Conservation (phyloP, 371 early-diverging fungal genomes). For the Apophysomyces sp. region DNA sequence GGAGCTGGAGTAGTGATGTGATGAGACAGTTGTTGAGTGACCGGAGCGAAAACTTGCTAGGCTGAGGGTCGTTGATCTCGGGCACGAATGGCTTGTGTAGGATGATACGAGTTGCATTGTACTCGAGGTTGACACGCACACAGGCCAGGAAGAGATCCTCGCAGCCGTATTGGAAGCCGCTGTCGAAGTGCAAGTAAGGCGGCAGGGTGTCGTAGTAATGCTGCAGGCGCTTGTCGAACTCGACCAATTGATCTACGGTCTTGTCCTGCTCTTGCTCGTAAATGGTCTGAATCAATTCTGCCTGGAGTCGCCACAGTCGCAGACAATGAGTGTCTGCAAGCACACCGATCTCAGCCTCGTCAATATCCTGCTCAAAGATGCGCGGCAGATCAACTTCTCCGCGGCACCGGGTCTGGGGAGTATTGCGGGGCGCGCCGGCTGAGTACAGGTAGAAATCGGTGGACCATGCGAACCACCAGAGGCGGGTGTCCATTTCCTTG, state of each 20-base stretch:
- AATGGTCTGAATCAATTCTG: slow-evolving; percentile 20
- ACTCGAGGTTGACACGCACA: slow-evolving; percentile 35
- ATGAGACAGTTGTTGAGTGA: slow-evolving; percentile 34
- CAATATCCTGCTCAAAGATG: slow-evolving; percentile 36
- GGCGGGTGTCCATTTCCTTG: slow-evolving; percentile 37
- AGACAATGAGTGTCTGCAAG: slow-evolving; percentile 21
- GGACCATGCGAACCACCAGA: slow-evolving; percentile 44
- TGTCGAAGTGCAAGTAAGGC: slow-evolving; percentile 25
- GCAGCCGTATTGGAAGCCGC: slow-evolving; percentile 34
- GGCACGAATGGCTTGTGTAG: slow-evolving; percentile 40
- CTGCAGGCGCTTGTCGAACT: slow-evolving; percentile 19
- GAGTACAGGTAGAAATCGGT: slow-evolving; percentile 30
- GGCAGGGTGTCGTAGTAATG: slow-evolving; percentile 21
- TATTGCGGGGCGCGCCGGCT: slow-evolving; percentile 27
- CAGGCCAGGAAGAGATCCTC: slow-evolving; percentile 31
- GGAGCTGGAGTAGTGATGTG: slow-evolving; percentile 24
- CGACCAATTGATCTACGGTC: slow-evolving; percentile 21
- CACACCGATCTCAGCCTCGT: slow-evolving; percentile 27
- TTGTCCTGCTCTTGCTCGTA: slow-evolving; percentile 23
- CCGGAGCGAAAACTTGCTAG: slow-evolving; percentile 20
- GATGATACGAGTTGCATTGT: slow-evolving; percentile 39
- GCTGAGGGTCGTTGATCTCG: slow-evolving; percentile 19
- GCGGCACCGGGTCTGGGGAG: slow-evolving; percentile 17
- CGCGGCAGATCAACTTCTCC: slow-evolving; percentile 31
- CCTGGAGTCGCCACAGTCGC: slow-evolving; percentile 26